Evolutionary conservation across 2,329 filamentous ascomycete species (phyloP).

Genomic region (Exserohilum turcica): DNA sequence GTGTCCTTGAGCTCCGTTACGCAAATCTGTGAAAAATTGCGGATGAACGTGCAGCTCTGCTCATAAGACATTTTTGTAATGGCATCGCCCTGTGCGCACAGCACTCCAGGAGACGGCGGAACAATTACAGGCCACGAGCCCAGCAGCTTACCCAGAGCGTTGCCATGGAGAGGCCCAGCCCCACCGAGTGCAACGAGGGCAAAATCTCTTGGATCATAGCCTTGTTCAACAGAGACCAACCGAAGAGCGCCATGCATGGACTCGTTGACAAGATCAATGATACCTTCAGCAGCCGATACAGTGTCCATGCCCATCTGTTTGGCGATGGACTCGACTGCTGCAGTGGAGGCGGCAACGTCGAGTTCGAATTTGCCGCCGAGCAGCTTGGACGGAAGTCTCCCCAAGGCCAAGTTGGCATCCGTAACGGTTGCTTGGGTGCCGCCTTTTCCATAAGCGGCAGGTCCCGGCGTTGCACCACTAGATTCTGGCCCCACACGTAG

Average conservation of each 20-base stretch:
- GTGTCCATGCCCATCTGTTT: slow-evolving; percentile 53
- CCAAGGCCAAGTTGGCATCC: slow-evolving; percentile 56
- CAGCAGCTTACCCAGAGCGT: slow-evolving; percentile 56
- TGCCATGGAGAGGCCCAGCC: slow-evolving; percentile 58
- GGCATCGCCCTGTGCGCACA: slow-evolving; percentile 58
- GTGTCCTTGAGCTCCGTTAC: slow-evolving; percentile 41
- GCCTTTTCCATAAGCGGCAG: slow-evolving; percentile 57
- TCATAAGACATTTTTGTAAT: slow-evolving; percentile 57
- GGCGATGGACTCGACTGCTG: slow-evolving; percentile 52
- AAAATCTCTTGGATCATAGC: slow-evolving; percentile 58
- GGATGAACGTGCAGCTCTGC: slow-evolving; percentile 54
- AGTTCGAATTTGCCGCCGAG: slow-evolving; percentile 55
- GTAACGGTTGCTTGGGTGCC: slow-evolving; percentile 56
- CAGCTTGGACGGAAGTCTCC: slow-evolving; percentile 54
- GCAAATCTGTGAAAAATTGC: slow-evolving; percentile 46
- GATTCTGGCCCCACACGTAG: slow-evolving; percentile 59
- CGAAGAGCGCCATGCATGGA: slow-evolving; percentile 59
- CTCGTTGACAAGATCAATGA: slow-evolving; percentile 58
- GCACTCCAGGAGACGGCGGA: slow-evolving; percentile 56
- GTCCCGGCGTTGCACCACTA: slow-evolving; percentile 55
- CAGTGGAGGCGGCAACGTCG: slow-evolving; percentile 50
- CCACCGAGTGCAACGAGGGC: slow-evolving; percentile 59
- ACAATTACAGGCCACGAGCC: slow-evolving; percentile 60
- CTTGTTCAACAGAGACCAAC: slow-evolving; percentile 59
- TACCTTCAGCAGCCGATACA: slow-evolving; percentile 54